Evolutionary conservation across 139 green algal genomes (phyloP).

Genomic region (Edaphochlamys debaryana): DNA sequence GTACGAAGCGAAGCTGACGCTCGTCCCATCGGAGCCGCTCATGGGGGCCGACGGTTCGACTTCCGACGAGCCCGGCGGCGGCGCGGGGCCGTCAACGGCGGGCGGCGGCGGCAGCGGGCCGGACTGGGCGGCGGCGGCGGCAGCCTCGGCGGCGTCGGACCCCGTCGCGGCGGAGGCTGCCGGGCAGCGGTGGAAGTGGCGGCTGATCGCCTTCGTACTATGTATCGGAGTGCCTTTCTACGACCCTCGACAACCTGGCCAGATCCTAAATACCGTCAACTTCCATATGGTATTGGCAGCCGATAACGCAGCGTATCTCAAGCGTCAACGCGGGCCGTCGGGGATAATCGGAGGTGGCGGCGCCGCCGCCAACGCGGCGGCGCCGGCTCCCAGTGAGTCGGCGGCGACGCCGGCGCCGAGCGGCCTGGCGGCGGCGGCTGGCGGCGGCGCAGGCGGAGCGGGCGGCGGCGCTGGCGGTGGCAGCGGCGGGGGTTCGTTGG

Average conservation of each 20-base stretch:
- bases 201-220: conserved; percentile 50
- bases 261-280: conserved; percentile 50
- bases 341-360: too few species aligned
- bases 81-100: not conserved
- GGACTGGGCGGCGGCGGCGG: conserved; percentile 1
- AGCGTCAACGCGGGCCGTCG: not conserved
- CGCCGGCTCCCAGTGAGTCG: not conserved
- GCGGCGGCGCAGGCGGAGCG: not conserved
- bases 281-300: conserved; percentile 52
- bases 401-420: conserved; percentile 15
- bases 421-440: not conserved
- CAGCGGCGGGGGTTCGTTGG: conserved; percentile 3
- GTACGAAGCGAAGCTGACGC: conserved; percentile 56
- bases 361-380: not conserved
- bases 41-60: conserved; percentile 1
- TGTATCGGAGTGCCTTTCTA: conserved; percentile 40
- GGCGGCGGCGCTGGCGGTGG: not conserved
- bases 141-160: conserved; percentile 2
- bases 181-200: conserved; percentile 55
- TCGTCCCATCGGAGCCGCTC: conserved; percentile 42
- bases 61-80: not conserved
- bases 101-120: not conserved
- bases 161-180: not conserved
- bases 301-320: conserved; percentile 50
- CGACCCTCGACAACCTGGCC: conserved; percentile 24